phyloP scores from a whole-genome alignment of 768 basidiomycete species.

The Panus rudis region DNA sequence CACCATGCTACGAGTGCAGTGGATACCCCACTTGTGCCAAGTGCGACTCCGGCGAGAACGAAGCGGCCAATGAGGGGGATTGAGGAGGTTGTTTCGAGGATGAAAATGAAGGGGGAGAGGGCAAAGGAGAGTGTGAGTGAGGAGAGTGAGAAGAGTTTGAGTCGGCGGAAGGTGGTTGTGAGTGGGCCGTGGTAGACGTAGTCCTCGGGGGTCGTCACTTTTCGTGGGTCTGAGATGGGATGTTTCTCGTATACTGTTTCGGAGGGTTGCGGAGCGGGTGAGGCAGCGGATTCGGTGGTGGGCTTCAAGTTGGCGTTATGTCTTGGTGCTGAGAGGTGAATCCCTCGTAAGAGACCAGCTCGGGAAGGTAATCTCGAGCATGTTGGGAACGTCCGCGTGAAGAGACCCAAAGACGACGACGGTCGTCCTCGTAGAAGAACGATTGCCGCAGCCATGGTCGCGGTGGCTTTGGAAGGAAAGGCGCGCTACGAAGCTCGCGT shows the following conservation, averaged over 20 bases:
- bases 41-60: constrained; percentile 60
- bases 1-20: constrained; percentile 70
- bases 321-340: too few relatives aligned
- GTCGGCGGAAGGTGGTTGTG: constrained; percentile 59
- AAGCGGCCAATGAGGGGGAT: constrained; percentile 64
- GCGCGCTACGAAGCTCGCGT: background rate
- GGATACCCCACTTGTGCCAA: constrained; percentile 66
- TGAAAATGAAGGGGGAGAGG: constrained; percentile 74
- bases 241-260: background rate
- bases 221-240: background rate
- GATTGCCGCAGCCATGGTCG: too few relatives aligned
- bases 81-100: constrained; percentile 58
- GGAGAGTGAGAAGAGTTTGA: constrained; percentile 79
- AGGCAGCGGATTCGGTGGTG: background rate
- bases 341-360: too few relatives aligned
- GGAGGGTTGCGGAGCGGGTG: background rate
- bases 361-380: too few relatives aligned
- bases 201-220: constrained; percentile 13
- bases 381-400: too few relatives aligned
- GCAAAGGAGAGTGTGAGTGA: constrained; percentile 64
- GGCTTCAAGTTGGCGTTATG: background rate
- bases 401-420: too few relatives aligned
- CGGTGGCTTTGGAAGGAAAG: background rate
- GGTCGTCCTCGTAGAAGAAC: too few relatives aligned
- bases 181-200: constrained; percentile 67